These are phyloP conservation scores for Tricholoma bakamatsutake DNA, from an alignment of 768 basidiomycete genomes.

Conservation along the genomic window DNA sequence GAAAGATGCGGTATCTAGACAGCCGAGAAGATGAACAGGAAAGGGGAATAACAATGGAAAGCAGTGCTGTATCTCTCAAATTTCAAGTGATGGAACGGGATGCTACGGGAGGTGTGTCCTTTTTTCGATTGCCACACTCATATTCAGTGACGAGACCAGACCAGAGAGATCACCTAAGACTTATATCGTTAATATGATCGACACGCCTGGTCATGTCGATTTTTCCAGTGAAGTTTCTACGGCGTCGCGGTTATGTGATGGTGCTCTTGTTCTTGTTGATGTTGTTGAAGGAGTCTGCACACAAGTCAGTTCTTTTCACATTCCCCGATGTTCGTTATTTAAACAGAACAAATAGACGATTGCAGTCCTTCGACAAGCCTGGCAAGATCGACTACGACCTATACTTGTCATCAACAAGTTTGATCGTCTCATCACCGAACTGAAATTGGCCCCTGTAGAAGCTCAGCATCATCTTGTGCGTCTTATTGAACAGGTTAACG, in stretches of 20 bases:
- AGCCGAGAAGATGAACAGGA: slow-evolving; percentile 96
- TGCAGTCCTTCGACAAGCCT: slow-evolving; percentile 90
- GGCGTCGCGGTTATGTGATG: slow-evolving; percentile 90
- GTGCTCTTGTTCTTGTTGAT: slow-evolving; percentile 92
- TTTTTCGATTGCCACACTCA: slow-evolving; percentile 4
- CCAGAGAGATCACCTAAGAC: slow-evolving; percentile 56
- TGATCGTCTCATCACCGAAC: slow-evolving; percentile 90
- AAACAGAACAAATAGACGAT: slow-evolving; percentile 59
- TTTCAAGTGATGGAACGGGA: slow-evolving; percentile 72
- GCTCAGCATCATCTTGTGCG: slow-evolving; percentile 93
- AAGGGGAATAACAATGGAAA: slow-evolving; percentile 98
- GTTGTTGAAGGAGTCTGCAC: slow-evolving; percentile 98
- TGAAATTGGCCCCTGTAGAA: slow-evolving; percentile 85
- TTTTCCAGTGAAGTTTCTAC: slow-evolving; percentile 97
- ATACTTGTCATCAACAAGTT: slow-evolving; percentile 97
- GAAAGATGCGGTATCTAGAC: slow-evolving; percentile 94
- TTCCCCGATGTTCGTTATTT: not conserved
- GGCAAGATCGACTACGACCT: slow-evolving; percentile 83
- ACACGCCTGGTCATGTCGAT: slow-evolving; percentile 98
- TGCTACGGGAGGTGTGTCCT: slow-evolving; percentile 50
- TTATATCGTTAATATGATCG: slow-evolving; percentile 92
- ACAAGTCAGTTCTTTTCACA: slow-evolving; percentile 46
- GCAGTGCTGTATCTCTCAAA: slow-evolving; percentile 85
- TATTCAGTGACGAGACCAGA: slow-evolving; percentile 27
- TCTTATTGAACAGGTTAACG: slow-evolving; percentile 95